Base-by-base conservation (phyloP, 2,329 filamentous ascomycete species). In the Fusarium buxicola region DNA sequence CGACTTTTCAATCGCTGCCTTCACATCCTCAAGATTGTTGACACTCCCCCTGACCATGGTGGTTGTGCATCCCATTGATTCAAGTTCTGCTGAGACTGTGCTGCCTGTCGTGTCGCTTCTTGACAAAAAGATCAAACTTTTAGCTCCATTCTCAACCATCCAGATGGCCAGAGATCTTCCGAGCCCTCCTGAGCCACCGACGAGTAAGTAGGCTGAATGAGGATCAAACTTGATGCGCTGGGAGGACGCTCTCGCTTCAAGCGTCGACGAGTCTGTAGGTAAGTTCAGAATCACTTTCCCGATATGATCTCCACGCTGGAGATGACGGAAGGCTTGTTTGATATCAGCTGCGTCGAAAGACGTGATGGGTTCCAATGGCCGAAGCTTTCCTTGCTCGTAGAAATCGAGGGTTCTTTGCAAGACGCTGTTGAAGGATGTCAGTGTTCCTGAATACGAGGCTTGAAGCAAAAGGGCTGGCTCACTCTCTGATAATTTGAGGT, bases 101-200 rank as follows among this genome's bases (percentile, higher is more conserved):
- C 47, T 1, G 0, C 69, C 68, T 2, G 41, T 27, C 2, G 65
- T 44, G 5, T 60, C 75, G 0, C 69, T 71, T 9, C 75, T 58
- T 0, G 73, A 73, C 1, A 75, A 57, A 8, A 76, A 64, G 0
- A 76, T 55, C 5, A 78, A 62, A 21, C 70, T 53, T 10, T 60
- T 71, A 0, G 74, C 75, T 0, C 64, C 64, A 0, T 41, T 36
- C 3, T 55, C 47, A 7, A 24, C 59, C 38, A 69, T 34, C 64
- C 66, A 67, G 2, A 21, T 38, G 1, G 72, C 68, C 0, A 75
- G 50, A 1, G 60, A 34, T 25, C 56, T 47, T 3, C 72, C 72
- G 1, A 73, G 50, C 5, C 72, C 71, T 0, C 66, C 67, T 3
- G 65, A 31, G 2, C 72, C 72, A 4, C 72, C 71, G 1, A 65